phyloP scores from a whole-genome alignment of 1,284 basidiomycete genomes.

The Xerocomus minutiporus region DNA sequence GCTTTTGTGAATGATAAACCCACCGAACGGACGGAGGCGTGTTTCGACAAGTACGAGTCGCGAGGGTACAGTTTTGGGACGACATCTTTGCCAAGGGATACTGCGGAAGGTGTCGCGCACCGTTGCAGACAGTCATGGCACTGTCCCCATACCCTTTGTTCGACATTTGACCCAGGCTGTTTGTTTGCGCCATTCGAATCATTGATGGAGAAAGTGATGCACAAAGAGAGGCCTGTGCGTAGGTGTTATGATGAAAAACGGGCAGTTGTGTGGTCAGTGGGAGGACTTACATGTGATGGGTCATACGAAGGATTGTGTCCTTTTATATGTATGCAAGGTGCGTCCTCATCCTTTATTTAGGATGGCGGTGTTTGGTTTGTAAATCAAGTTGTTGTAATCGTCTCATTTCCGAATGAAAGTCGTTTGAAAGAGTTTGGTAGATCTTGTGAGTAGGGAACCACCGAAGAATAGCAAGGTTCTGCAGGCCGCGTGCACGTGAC shows the following conservation, averaged over 20 bases:
- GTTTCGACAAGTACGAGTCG: neutral
- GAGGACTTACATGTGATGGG: neutral
- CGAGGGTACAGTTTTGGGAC: neutral
- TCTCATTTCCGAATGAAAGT: neutral
- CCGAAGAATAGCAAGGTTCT: neutral
- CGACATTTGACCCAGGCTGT: neutral
- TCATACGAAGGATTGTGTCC: neutral
- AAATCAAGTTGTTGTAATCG: too few species aligned
- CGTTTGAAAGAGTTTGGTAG: neutral
- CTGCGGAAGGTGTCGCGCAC: neutral
- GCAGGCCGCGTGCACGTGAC: neutral
- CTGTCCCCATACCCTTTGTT: neutral
- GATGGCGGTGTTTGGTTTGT: too few species aligned
- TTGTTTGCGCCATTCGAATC: neutral
- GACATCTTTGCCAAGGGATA: neutral
- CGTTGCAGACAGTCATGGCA: neutral
- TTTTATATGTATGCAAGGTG: neutral
- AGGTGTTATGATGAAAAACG: neutral
- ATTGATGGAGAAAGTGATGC: neutral
- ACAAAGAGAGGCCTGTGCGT: neutral
- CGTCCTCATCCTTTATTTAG: neutral
- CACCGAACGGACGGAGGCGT: neutral
- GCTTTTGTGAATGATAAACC: neutral
- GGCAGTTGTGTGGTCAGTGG: neutral
- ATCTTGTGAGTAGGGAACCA: neutral